phyloP scores from a whole-genome alignment of 2,329 filamentous ascomycete species.

The Neofusicoccum umdonicola region DNA sequence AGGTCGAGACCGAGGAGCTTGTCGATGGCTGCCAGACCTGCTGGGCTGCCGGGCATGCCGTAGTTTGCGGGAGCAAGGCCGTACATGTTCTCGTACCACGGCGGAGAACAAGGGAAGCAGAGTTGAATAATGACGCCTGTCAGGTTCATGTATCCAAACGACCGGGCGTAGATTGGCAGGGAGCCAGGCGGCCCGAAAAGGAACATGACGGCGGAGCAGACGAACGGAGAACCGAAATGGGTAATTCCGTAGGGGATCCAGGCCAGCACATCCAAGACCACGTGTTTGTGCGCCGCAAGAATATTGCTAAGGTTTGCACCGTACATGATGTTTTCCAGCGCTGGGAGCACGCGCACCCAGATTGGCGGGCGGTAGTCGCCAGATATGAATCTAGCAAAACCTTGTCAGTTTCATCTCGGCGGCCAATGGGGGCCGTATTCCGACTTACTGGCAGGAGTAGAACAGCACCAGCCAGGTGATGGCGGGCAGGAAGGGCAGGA shows the following conservation, averaged over 20 bases:
- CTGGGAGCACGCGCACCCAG: constrained; percentile 91
- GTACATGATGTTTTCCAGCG: constrained; percentile 93
- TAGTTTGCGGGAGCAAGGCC: constrained; percentile 90
- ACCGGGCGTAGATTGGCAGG: constrained; percentile 77
- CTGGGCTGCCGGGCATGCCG: constrained; percentile 83
- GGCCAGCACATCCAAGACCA: constrained; percentile 79
- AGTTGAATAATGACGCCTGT: constrained; percentile 84
- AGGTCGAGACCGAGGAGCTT: constrained; percentile 85
- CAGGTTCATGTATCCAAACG: constrained; percentile 91
- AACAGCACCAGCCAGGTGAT: constrained; percentile 88
- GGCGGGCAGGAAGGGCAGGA: constrained; percentile 81
- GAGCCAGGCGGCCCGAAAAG: constrained; percentile 85
- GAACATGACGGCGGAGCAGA: constrained; percentile 78
- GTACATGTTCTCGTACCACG: constrained; percentile 95
- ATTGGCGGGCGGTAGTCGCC: constrained; percentile 86
- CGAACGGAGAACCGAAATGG: constrained; percentile 82
- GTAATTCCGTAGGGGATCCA: constrained; percentile 92
- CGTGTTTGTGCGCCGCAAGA: constrained; percentile 82
- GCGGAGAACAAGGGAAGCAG: constrained; percentile 87
- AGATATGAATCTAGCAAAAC: constrained; percentile 72
- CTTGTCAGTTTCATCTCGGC: not conserved
- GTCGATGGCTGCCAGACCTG: constrained; percentile 85
- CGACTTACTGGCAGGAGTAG: constrained; percentile 83
- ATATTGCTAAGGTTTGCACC: constrained; percentile 96
- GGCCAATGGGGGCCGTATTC: not conserved